Percentiles rank a stretch among this genome's conserved stretches.
Evolutionary conservation across 75 land plant species (phyloP).

Genomic region (Picea sitchensis): DNA sequence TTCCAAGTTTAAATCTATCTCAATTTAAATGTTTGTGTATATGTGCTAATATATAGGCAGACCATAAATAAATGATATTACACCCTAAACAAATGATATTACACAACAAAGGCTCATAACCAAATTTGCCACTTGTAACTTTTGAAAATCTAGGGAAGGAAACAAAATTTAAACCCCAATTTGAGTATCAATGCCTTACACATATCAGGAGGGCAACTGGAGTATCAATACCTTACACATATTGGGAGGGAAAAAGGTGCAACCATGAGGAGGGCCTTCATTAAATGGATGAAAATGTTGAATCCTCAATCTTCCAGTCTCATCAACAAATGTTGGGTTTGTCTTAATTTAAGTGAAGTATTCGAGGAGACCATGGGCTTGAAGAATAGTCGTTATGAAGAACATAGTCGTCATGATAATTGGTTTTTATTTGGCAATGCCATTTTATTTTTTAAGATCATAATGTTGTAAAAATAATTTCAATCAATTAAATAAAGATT

Average conservation of each 20-base stretch:
- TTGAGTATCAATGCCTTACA: background rate
- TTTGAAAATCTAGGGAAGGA: background rate
- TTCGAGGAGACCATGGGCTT: slow-evolving; percentile 43
- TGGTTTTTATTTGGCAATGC: too few species aligned
- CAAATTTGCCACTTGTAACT: background rate
- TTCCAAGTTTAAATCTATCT: too few species aligned
- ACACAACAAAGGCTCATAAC: too few species aligned
- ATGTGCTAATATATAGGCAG: too few species aligned
- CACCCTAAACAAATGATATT: too few species aligned
- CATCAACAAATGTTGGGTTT: slow-evolving; percentile 61
- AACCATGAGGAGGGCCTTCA: slow-evolving; percentile 52
- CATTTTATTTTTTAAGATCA: too few species aligned
- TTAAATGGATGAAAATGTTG: slow-evolving; percentile 50
- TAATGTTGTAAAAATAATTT: too few species aligned
- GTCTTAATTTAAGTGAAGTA: slow-evolving; percentile 73
- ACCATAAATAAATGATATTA: too few species aligned
- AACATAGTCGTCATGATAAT: slow-evolving; percentile 7
- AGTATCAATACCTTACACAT: slow-evolving; percentile 74
- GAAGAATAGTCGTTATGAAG: slow-evolving; percentile 69
- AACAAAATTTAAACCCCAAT: too few species aligned
- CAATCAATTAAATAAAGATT: too few species aligned
- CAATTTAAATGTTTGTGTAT: too few species aligned
- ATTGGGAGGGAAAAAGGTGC: slow-evolving; percentile 83
- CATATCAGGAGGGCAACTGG: background rate
- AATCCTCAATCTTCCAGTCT: slow-evolving; percentile 64